Conservation (phyloP, 495 filamentous ascomycete species). For the Friedmanniomyces simplex region DNA sequence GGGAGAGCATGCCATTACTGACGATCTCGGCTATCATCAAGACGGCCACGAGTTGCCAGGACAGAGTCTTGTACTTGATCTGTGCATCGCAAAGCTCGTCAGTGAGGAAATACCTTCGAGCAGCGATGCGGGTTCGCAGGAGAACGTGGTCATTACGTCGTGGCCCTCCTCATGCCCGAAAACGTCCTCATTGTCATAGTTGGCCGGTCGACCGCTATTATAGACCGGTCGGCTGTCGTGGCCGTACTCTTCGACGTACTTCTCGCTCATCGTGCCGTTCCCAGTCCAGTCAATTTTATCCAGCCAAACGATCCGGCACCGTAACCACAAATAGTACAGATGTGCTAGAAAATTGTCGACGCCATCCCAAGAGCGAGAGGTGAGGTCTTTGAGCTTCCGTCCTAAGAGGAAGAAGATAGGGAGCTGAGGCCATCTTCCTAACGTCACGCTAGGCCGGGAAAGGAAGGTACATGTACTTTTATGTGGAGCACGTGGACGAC, state of each 20-base stretch:
- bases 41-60: slow-evolving; percentile 43
- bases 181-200: slow-evolving; percentile 22
- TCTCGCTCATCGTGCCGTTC: not conserved
- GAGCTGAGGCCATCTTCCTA: not conserved
- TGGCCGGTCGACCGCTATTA: slow-evolving; percentile 1
- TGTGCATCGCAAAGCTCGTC: slow-evolving; percentile 7
- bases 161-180: slow-evolving; percentile 30
- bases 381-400: not conserved
- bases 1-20: slow-evolving; percentile 49
- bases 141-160: slow-evolving; percentile 20
- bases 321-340: not conserved
- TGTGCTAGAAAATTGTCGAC: not conserved
- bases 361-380: not conserved
- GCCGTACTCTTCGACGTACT: slow-evolving; percentile 8
- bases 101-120: too few species aligned
- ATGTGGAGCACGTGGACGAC: not conserved
- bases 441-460: not conserved
- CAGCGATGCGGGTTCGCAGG: too few species aligned
- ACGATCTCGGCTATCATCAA: slow-evolving; percentile 57
- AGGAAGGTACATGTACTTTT: not conserved
- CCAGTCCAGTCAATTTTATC: not conserved
- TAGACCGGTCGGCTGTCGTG: slow-evolving; percentile 1
- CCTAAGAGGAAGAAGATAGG: not conserved
- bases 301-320: not conserved
- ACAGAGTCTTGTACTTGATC: slow-evolving; percentile 50